phyloP scores from a whole-genome alignment of 352 stramenopile species.

The Pythium biforme region DNA sequence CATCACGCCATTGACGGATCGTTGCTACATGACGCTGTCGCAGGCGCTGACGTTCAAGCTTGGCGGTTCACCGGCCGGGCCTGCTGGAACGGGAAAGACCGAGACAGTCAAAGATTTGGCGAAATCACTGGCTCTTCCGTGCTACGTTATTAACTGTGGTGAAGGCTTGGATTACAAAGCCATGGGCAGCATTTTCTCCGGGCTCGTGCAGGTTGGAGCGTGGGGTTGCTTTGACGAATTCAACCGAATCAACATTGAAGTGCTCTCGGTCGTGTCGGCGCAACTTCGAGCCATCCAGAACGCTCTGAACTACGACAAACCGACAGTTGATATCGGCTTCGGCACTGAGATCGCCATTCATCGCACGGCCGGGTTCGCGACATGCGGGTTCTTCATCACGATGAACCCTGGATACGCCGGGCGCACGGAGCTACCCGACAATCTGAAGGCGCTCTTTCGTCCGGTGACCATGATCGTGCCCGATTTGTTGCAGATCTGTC shows the following conservation, averaged over 20 bases:
- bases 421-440: constrained; percentile 90
- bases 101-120: constrained; percentile 93
- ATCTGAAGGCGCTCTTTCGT: constrained; percentile 92
- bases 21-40: constrained; percentile 94
- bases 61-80: constrained; percentile 86
- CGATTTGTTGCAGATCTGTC: constrained; percentile 90
- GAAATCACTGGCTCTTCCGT: constrained; percentile 90
- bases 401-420: constrained; percentile 94
- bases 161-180: constrained; percentile 93
- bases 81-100: constrained; percentile 91
- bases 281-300: constrained; percentile 93
- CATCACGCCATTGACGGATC: constrained; percentile 92
- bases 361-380: constrained; percentile 90
- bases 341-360: constrained; percentile 91
- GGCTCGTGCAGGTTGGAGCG: constrained; percentile 84
- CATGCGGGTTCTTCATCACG: constrained; percentile 94
- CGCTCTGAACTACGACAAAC: constrained; percentile 89
- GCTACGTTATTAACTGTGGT: constrained; percentile 91
- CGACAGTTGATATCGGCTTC: constrained; percentile 91
- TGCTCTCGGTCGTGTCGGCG: constrained; percentile 82
- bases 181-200: constrained; percentile 89
- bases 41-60: constrained; percentile 93
- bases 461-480: constrained; percentile 94
- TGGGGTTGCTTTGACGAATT: constrained; percentile 90
- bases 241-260: constrained; percentile 88